Conservation (phyloP, 2,329 filamentous ascomycete species). For the Myotisia sp. region DNA sequence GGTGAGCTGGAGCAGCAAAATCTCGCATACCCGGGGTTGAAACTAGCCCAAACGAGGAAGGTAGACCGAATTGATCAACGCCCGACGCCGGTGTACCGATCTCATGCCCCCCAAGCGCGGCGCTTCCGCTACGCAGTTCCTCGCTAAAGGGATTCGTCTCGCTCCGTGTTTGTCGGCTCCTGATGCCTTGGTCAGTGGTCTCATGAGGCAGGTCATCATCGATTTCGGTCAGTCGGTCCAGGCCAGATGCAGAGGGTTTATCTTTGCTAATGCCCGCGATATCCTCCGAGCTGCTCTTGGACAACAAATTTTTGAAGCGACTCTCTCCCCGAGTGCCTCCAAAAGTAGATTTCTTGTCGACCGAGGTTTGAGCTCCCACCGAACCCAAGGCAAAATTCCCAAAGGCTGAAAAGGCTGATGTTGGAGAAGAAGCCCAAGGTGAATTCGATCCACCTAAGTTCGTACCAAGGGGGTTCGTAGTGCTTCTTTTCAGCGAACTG, state of each 20-base stretch:
- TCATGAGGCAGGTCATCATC: conserved; percentile 35
- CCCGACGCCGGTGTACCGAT: conserved; percentile 37
- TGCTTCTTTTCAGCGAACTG: conserved; percentile 42
- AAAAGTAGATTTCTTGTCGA: conserved; percentile 58
- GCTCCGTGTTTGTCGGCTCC: conserved; percentile 35
- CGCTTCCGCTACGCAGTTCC: conserved; percentile 43
- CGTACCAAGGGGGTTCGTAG: conserved; percentile 38
- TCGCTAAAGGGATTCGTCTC: conserved; percentile 37
- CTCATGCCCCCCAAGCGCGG: conserved; percentile 63
- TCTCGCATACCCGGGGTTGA: conserved; percentile 45
- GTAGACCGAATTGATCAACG: conserved; percentile 43
- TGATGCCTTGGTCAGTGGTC: conserved; percentile 37
- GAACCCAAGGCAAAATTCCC: conserved; percentile 66
- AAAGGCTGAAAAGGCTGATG: conserved; percentile 58
- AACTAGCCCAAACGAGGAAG: conserved; percentile 46
- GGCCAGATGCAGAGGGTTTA: conserved; percentile 39
- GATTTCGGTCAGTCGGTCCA: conserved; percentile 41
- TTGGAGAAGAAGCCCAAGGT: conserved; percentile 44
- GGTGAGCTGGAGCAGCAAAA: conserved; percentile 42
- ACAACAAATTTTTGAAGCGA: conserved; percentile 70
- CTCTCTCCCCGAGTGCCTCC: conserved; percentile 60
- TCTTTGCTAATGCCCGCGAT: conserved; percentile 39
- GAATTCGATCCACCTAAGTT: conserved; percentile 20
- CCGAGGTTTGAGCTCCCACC: conserved; percentile 35
- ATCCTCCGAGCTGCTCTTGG: conserved; percentile 60